These are phyloP conservation scores for Suillus weaverae DNA, from an alignment of 768 basidiomycete genomes.

Conservation along the genomic window DNA sequence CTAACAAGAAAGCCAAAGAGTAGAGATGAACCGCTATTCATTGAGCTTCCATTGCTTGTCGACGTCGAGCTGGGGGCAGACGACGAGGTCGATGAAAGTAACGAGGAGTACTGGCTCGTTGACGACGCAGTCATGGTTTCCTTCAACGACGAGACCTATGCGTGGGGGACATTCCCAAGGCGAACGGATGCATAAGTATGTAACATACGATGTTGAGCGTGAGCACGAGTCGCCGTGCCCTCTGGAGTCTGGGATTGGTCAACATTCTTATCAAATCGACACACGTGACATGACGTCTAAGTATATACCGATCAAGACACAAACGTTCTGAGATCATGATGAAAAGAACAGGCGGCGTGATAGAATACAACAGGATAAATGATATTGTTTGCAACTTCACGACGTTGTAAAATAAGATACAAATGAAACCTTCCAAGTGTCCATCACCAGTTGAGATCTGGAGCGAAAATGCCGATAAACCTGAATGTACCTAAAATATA, in stretches of 20 bases:
- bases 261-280: background rate
- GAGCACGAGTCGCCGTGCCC: background rate
- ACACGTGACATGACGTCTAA: background rate
- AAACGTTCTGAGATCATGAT: background rate
- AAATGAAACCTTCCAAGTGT: background rate
- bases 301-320: background rate
- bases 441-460: conserved; percentile 30
- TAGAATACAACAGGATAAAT: background rate
- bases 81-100: conserved; percentile 10
- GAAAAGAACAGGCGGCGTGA: background rate
- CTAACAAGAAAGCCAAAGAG: conserved; percentile 34
- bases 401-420: background rate
- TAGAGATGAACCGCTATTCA: conserved; percentile 17
- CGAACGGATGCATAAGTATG: conserved; percentile 6
- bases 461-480: background rate
- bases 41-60: background rate
- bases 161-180: conserved; percentile 16
- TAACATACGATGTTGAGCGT: background rate
- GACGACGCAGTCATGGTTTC: conserved; percentile 22
- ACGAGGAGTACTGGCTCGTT: conserved; percentile 9
- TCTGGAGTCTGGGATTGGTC: background rate
- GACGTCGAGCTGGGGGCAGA: background rate
- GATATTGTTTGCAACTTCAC: background rate
- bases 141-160: conserved; percentile 5
- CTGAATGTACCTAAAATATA: background rate